Evolutionary conservation across 208 protist genomes (phyloP).

Genomic region (Crithidia fasciculata): DNA sequence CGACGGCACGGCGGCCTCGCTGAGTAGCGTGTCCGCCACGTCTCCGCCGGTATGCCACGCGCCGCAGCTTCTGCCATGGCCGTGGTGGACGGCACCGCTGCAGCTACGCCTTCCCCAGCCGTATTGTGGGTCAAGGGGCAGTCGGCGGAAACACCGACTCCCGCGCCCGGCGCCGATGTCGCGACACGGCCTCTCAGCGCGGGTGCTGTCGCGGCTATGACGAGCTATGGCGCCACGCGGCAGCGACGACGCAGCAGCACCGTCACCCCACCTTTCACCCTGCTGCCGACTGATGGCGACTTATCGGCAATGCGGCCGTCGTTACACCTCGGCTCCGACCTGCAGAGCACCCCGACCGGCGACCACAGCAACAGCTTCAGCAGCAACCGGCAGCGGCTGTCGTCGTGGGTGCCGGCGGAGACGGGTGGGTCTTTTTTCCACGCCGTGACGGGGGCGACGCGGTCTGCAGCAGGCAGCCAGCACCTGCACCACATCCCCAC

Average conservation of each 20-base stretch:
- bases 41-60: neutral
- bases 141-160: neutral
- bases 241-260: conserved; percentile 11
- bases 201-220: neutral
- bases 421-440: neutral
- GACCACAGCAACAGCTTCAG: conserved; percentile 1
- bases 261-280: neutral
- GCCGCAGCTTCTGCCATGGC: too few species aligned
- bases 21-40: neutral
- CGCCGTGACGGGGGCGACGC: neutral
- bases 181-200: neutral
- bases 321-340: neutral
- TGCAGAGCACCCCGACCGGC: neutral
- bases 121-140: neutral
- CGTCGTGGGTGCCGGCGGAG: neutral
- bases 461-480: too few species aligned
- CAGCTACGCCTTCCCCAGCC: neutral
- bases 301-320: neutral
- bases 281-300: neutral
- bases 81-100: neutral
- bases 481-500: too few species aligned
- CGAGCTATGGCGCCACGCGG: neutral
- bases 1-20: neutral
- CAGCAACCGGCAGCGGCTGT: neutral
- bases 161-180: neutral